Evolutionary conservation across 2,329 filamentous ascomycete species (phyloP), one percentile per base, ranked within the genome.

Genomic region (Microsporum ferrugineum): DNA sequence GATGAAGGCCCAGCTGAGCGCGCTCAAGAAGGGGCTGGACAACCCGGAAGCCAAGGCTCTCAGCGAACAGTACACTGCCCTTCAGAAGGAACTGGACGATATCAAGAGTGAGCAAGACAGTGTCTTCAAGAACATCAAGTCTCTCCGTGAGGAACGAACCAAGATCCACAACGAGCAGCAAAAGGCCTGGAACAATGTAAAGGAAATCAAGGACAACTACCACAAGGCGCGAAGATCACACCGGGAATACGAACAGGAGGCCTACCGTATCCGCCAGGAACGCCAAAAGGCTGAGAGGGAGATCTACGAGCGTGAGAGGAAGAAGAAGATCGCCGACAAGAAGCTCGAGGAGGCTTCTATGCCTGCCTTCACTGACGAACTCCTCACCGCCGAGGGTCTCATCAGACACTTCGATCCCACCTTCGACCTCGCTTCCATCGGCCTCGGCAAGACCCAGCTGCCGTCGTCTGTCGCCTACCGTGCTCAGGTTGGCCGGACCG

Each of bases 31-130:
- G 77, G 82, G 82, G 66, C 82, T 96, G 72, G 91, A 96, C 70
- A 91, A 96, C 76, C 91, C 94, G 23, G 92, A 95, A 77, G 84
- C 88, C 68, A 92, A 90, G 79, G 89, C 89, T 4, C 80, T 96
- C 63, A 90, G 86, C 70, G 91, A 96, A 65, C 84, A 88, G 72
- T 97, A 95, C 80, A 86, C 83, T 71, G 83, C 84, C 74, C 85
- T 96, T 71, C 88, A 94, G 78, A 84, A 86, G 67, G 91, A 99
- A 79, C 81, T 97, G 59, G 91, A 97, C 73, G 75, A 79, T 63
- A 89, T 99, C 79, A 96, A 95, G 80, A 88, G 87, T 56, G 89
- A 96, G 79, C 89, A 96, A 76, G 91, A 97, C 70, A 85, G 87
- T 67, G 89, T 87, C 39, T 95, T 88, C 83, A 95, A 95, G 83